phyloP scores from a whole-genome alignment of 169 alveolate species.

The Eimeria falciformis region DNA sequence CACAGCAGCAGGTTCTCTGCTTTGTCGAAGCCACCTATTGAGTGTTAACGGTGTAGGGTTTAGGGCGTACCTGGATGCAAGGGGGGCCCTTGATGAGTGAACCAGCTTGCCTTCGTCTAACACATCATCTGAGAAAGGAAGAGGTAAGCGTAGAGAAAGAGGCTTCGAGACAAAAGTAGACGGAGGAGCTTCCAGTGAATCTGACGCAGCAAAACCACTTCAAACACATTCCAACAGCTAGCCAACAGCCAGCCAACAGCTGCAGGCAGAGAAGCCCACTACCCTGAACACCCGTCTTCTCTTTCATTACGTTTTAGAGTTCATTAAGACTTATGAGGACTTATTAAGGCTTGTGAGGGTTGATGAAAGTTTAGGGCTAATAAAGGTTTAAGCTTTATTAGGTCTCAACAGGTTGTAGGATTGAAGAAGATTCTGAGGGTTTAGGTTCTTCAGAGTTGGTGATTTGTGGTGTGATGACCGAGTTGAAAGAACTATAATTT shows the following conservation, averaged over 20 bases:
- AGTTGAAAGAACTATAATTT: constrained; percentile 87
- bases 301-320: too few relatives aligned
- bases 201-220: neutral
- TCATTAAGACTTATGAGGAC: too few relatives aligned
- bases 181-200: constrained; percentile 47
- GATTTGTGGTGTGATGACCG: neutral
- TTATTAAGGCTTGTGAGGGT: neutral
- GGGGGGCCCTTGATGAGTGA: constrained; percentile 43
- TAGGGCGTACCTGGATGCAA: constrained; percentile 48
- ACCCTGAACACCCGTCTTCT: too few relatives aligned
- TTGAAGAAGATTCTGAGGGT: neutral
- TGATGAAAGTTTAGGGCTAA: constrained; percentile 31
- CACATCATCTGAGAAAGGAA: constrained; percentile 48
- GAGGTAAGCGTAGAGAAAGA: constrained; percentile 29
- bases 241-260: neutral
- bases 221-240: neutral
- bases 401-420: neutral
- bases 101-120: constrained; percentile 66
- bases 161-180: constrained; percentile 46
- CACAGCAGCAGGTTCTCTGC: too few relatives aligned
- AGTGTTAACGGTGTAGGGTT: constrained; percentile 34
- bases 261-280: neutral
- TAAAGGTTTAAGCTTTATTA: constrained; percentile 22
- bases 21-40: too few relatives aligned
- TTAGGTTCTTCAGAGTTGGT: neutral